Evolutionary conservation across 129 eudicot genomes (phyloP).

Genomic region (Tanacetum coccineum): DNA sequence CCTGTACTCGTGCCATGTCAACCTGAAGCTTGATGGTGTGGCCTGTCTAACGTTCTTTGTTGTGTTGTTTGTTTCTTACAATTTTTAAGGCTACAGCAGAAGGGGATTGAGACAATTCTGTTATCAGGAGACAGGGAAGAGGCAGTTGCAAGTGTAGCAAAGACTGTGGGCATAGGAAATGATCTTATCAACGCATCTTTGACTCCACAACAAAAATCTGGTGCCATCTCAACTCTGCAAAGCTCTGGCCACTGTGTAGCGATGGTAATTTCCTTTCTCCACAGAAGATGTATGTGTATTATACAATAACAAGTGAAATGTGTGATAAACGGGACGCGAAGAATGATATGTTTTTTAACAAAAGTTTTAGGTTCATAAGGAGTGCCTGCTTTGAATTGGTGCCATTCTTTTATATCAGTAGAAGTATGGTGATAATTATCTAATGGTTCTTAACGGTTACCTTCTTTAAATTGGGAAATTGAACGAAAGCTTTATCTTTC

Average conservation of each 20-base stretch:
- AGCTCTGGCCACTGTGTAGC: slow-evolving; percentile 77
- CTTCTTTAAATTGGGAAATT: neutral
- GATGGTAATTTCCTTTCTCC: slow-evolving; percentile 49
- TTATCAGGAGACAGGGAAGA: slow-evolving; percentile 99
- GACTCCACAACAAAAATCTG: slow-evolving; percentile 87
- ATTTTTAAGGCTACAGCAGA: slow-evolving; percentile 60
- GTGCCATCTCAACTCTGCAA: slow-evolving; percentile 62
- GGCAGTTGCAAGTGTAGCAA: slow-evolving; percentile 97
- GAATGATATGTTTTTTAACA: too few species aligned
- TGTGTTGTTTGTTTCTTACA: slow-evolving; percentile 1
- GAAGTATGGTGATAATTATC: too few species aligned
- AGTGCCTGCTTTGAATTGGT: too few species aligned
- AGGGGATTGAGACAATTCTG: slow-evolving; percentile 63
- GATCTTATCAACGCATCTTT: slow-evolving; percentile 66
- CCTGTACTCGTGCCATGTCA: neutral
- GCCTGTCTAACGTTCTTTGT: slow-evolving; percentile 19
- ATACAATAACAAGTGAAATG: neutral
- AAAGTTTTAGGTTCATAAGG: too few species aligned
- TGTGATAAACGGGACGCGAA: too few species aligned
- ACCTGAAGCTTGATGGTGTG: neutral
- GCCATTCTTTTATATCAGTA: too few species aligned
- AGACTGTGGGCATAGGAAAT: slow-evolving; percentile 58
- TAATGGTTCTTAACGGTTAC: neutral
- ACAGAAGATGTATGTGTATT: neutral
- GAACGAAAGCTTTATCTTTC: neutral